Base-by-base conservation (phyloP, 495 filamentous ascomycete genomes). In the Penicillium waksmanii region DNA sequence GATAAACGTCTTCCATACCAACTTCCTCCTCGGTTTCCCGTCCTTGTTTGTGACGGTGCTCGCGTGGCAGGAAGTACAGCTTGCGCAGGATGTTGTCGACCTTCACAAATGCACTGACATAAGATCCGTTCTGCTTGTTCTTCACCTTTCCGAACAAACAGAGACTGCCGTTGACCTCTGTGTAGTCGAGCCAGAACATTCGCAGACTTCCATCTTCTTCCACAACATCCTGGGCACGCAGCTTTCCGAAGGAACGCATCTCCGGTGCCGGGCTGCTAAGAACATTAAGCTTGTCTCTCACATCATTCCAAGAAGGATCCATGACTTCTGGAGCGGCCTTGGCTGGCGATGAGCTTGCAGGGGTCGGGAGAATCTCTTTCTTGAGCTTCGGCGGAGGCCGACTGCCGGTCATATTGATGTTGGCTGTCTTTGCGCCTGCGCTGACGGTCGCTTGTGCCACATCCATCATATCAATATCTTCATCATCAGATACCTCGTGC, bases 111-210 rank as follows among this genome's bases (percentile, higher is more conserved):
- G 94, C 96, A 74, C 93, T 97, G 34, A 91, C 88, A 70, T 88
- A 92, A 34, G 76, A 77, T 35, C 85, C 87, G 23, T 83, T 89
- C 61, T 87, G 89, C 73, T 94, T 97, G 73, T 97, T 92, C 68
- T 89, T 88, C 3, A 97, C 96, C 68, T 98, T 98, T 52, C 95
- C 95, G 74, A 98, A 98, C 36, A 98, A 82, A 71, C 92, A 97
- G 3, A 98, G 78, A 62, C 86, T 91, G 43, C 94, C 96, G 68
- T 94, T 92, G 71, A 97, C 79, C 70, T 98, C 95, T 0, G 91
- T 92, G 64, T 96, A 98, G 69, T 98, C 95, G 12, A 92, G 86
- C 95, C 95, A 98, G 76, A 97, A 98, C 80, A 98, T 89, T 63
- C 88, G 89, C 17, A 98, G 78, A 65, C 89, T 94, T 21, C 96